Conservation (phyloP, 2,329 filamentous ascomycete species). For the Decorospora gaudefroyi region DNA sequence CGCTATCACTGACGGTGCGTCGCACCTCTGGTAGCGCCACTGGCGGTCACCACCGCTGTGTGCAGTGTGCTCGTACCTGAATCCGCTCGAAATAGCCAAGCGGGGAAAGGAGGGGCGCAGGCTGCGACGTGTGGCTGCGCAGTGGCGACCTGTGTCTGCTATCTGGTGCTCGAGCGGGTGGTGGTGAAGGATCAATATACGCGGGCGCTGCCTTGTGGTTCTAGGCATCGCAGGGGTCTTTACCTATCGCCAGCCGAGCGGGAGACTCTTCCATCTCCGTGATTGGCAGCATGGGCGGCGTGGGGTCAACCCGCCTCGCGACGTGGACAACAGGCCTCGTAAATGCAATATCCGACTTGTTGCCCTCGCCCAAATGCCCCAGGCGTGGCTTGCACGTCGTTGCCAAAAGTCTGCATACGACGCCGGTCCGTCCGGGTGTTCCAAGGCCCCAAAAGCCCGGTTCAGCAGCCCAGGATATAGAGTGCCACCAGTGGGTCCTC, state of each 20-base stretch:
- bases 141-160: slow-evolving; percentile 10
- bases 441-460: slow-evolving; percentile 5
- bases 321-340: too few species aligned
- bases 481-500: slow-evolving; percentile 2
- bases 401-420: slow-evolving; percentile 1
- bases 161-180: slow-evolving; percentile 8
- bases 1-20: slow-evolving; percentile 10
- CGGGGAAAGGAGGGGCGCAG: slow-evolving; percentile 8
- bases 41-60: slow-evolving; percentile 7
- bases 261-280: background rate
- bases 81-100: slow-evolving; percentile 6
- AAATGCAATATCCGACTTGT: too few species aligned
- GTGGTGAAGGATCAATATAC: slow-evolving; percentile 1
- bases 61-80: slow-evolving; percentile 7
- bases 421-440: background rate
- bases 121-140: slow-evolving; percentile 14
- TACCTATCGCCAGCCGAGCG: slow-evolving; percentile 5
- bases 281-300: background rate
- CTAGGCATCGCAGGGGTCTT: too few species aligned
- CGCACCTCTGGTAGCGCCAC: slow-evolving; percentile 4
- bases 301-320: slow-evolving; percentile 1
- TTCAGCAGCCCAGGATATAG: slow-evolving; percentile 1
- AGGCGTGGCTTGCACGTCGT: slow-evolving; percentile 7
- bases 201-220: too few species aligned
- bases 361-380: too few species aligned